Evolutionary conservation across 306 rosid species (phyloP).

Genomic region (Medicago arabica): DNA sequence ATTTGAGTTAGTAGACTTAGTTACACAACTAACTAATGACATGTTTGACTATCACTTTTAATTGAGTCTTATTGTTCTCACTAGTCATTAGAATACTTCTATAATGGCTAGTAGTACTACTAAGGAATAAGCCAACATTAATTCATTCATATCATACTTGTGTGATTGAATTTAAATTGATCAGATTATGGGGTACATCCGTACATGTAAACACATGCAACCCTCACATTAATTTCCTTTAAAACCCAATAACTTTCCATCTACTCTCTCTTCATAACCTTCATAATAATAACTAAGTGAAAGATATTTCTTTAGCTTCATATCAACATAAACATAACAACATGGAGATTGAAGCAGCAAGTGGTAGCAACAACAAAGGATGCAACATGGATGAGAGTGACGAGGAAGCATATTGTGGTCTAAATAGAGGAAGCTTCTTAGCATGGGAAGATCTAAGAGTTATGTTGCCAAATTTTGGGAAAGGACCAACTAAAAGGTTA

Average conservation of each 20-base stretch:
- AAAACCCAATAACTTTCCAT: slow-evolving; percentile 35
- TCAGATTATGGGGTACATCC: too few species aligned
- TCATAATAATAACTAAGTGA: background rate
- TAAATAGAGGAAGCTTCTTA: slow-evolving; percentile 69
- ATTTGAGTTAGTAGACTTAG: too few species aligned
- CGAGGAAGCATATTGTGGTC: slow-evolving; percentile 39
- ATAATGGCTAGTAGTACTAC: too few species aligned
- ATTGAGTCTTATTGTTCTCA: too few species aligned
- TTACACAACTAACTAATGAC: too few species aligned
- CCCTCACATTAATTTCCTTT: slow-evolving; percentile 51
- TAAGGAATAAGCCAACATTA: slow-evolving; percentile 27
- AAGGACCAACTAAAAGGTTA: slow-evolving; percentile 79
- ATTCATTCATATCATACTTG: slow-evolving; percentile 32
- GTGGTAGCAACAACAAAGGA: slow-evolving; percentile 29
- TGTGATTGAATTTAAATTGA: too few species aligned
- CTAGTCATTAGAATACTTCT: too few species aligned
- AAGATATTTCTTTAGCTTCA: slow-evolving; percentile 26
- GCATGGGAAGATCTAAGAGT: slow-evolving; percentile 92
- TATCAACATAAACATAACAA: slow-evolving; percentile 5
- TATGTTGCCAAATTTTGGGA: slow-evolving; percentile 67
- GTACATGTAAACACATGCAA: slow-evolving; percentile 23
- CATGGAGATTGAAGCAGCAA: slow-evolving; percentile 78
- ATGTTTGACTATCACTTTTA: too few species aligned
- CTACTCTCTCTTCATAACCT: slow-evolving; percentile 52
- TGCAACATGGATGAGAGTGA: slow-evolving; percentile 21